Base-by-base conservation (phyloP, 495 filamentous ascomycete genomes). In the Cairneyella variabilis region DNA sequence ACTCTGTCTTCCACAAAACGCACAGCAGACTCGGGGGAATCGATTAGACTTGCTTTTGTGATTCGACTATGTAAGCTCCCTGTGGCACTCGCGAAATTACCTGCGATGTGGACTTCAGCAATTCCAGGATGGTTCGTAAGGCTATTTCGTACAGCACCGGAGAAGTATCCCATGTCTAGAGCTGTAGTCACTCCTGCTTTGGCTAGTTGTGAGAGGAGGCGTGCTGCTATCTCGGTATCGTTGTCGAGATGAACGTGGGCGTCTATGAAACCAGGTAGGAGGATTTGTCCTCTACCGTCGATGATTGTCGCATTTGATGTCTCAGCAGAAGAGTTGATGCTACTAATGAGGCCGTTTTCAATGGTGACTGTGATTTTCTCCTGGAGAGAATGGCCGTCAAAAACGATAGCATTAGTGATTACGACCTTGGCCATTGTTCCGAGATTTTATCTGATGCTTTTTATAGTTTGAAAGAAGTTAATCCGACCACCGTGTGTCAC, bases 1-100 rank as follows among this genome's bases (percentile, higher is more conserved):
- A 75, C 59, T 49, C 65, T 45, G 56, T 66, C 61, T 30, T 62
- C 44, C 8, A 73, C 64, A 38, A 69, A 61, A 17, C 65, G 57
- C 2, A 58, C 55, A 8, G 66, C 59, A 25, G 66, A 59, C 28
- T 62, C 55, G n/a, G 53, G 50, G 8, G 64, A 53, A 12, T 62
- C 50, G 11, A 71, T 44, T 2, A 71, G 23, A 36, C 6, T 28
- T 20, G 12, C 42, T 47, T 36, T 2, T 1, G 6, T 10, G 28
- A 54, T 16, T 2, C 28, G 28, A 22, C 51, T 47, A 27, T 54
- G 51, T 17, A 22, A 25, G 51, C 51, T 54, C 17, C 41, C 51
- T 6, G 40, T 27, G 28, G n/a, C 11, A 17, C 40, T 54, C 6
- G 51, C 51, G 4, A 30, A 30, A 3, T 6, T 38, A 20, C 28